phyloP scores from a whole-genome alignment of 805 yeast genomes.

The Candida odintsovae region DNA sequence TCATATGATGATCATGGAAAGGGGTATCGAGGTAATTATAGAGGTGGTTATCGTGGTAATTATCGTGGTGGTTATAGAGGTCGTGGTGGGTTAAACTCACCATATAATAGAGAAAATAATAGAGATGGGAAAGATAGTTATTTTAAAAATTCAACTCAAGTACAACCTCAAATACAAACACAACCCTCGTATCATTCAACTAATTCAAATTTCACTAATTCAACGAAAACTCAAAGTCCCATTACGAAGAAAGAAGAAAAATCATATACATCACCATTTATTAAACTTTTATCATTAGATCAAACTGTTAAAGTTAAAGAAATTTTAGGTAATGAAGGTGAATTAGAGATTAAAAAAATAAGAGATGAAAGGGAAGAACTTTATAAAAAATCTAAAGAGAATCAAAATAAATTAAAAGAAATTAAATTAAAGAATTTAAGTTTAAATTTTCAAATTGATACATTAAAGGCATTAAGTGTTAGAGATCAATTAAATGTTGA shows the following conservation, averaged over 20 bases:
- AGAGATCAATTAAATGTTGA: constrained; percentile 29
- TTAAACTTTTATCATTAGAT: constrained; percentile 8
- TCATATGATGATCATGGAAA: background rate
- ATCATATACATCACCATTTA: constrained; percentile 11
- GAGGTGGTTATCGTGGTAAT: background rate
- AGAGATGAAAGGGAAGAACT: constrained; percentile 11
- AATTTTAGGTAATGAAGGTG: background rate
- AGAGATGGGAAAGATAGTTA: background rate
- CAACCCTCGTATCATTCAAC: too few species aligned
- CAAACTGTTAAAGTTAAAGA: background rate
- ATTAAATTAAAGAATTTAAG: constrained; percentile 16
- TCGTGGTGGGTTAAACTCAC: background rate
- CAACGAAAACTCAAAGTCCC: background rate
- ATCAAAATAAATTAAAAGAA: constrained; percentile 22
- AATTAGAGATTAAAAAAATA: constrained; percentile 3
- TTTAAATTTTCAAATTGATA: constrained; percentile 23
- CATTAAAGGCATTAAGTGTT: constrained; percentile 23
- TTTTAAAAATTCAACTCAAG: background rate
- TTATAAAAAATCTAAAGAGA: constrained; percentile 15
- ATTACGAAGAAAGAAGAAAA: background rate
- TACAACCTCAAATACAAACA: background rate
- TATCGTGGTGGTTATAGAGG: constrained; percentile 3
- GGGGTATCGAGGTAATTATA: too few species aligned
- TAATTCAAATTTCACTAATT: too few species aligned
- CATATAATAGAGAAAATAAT: too few species aligned